These are phyloP conservation scores for Thermothielavioides terrestris DNA, from an alignment of 495 filamentous ascomycete genomes.

Conservation along the genomic window DNA sequence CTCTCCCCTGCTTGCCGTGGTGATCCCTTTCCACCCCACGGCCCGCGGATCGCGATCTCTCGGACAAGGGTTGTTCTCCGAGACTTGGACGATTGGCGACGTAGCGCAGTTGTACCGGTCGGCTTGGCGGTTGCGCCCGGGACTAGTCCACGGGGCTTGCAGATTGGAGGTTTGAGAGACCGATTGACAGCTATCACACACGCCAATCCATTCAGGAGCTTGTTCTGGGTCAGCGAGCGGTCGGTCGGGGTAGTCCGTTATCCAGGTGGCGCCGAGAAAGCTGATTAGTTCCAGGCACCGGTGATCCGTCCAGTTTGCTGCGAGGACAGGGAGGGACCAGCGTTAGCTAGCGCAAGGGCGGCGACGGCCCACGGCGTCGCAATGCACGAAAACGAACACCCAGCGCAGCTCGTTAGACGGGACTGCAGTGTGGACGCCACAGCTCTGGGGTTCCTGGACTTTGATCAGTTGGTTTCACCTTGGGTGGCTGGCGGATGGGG, in stretches of 20 bases:
- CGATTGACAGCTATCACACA: slow-evolving; percentile 22
- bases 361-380: too few relatives aligned
- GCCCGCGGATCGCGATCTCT: slow-evolving; percentile 3
- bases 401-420: slow-evolving; percentile 13
- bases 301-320: slow-evolving; percentile 10
- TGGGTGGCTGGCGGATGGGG: slow-evolving; percentile 21
- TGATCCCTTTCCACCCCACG: slow-evolving; percentile 2
- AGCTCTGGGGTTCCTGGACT: slow-evolving; percentile 12
- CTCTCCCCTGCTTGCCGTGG: neutral
- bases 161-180: slow-evolving; percentile 20
- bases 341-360: neutral
- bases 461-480: slow-evolving; percentile 9
- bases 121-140: slow-evolving; percentile 7
- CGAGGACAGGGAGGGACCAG: neutral
- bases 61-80: slow-evolving; percentile 1
- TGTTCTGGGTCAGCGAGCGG: slow-evolving; percentile 13
- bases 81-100: slow-evolving; percentile 8
- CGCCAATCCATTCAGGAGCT: slow-evolving; percentile 12
- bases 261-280: slow-evolving; percentile 18
- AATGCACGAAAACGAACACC: slow-evolving; percentile 16
- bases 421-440: slow-evolving; percentile 6
- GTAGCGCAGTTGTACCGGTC: slow-evolving; percentile 5
- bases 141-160: slow-evolving; percentile 16
- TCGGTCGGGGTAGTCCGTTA: too few relatives aligned
- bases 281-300: slow-evolving; percentile 3